Evolutionary conservation across 2,329 filamentous ascomycete genomes (phyloP).

Genomic region (Cercospora canescens): DNA sequence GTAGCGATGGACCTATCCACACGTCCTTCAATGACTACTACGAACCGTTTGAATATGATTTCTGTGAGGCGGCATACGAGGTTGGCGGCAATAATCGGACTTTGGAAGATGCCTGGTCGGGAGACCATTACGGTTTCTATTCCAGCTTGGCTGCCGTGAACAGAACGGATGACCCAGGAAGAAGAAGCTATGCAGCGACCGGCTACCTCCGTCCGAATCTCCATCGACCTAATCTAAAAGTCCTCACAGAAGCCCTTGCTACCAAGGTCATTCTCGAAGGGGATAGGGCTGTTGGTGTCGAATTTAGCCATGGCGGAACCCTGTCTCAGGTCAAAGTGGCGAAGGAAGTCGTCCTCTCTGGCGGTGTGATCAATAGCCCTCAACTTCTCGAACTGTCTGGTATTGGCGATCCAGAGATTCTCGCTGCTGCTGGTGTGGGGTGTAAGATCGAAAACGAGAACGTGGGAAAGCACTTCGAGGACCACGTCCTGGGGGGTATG

Average conservation of each 20-base stretch:
- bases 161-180: slow-evolving; percentile 32
- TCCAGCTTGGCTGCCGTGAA: slow-evolving; percentile 35
- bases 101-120: slow-evolving; percentile 35
- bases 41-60: slow-evolving; percentile 39
- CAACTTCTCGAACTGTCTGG: slow-evolving; percentile 56
- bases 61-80: slow-evolving; percentile 37
- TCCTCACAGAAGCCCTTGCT: slow-evolving; percentile 35
- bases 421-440: slow-evolving; percentile 51
- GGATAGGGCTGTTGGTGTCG: slow-evolving; percentile 37
- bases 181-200: slow-evolving; percentile 36
- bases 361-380: slow-evolving; percentile 54
- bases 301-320: slow-evolving; percentile 43
- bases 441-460: slow-evolving; percentile 51
- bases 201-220: slow-evolving; percentile 36
- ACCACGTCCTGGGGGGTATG: slow-evolving; percentile 42
- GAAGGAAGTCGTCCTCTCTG: slow-evolving; percentile 42
- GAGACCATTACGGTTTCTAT: slow-evolving; percentile 38
- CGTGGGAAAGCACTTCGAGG: slow-evolving; percentile 55
- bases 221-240: slow-evolving; percentile 31
- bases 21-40: slow-evolving; percentile 41
- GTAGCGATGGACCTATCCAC: slow-evolving; percentile 36
- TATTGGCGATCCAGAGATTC: slow-evolving; percentile 51
- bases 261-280: slow-evolving; percentile 32
- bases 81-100: slow-evolving; percentile 34
- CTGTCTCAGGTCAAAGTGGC: slow-evolving; percentile 40